Evolutionary conservation across 176 grass and related monocot species (phyloP), one percentile per base, ranked within the genome.

Genomic region (Saccharum officinarum): DNA sequence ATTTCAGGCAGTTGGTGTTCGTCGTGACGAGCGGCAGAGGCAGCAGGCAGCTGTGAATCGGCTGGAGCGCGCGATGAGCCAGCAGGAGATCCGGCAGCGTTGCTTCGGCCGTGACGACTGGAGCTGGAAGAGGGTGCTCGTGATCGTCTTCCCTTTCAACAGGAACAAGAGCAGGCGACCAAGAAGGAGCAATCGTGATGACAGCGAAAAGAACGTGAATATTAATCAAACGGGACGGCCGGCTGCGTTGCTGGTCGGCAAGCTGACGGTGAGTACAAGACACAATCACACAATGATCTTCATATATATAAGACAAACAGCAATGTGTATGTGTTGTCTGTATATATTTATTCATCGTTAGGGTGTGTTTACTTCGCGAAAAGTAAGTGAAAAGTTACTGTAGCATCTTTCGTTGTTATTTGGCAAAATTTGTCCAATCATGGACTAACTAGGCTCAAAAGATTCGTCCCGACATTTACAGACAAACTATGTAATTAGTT

Each of bases 41-140:
- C 47, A 2, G 16, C 16, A 9, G 78, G 44, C 18, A 44, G 37
- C 80, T 18, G 72, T 34, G 16, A 13, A 47, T 15, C 61, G 42
- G 11, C 65, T 71, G 3, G 65, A 78, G 73, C 65, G 80, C 22
- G 62, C 60, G 60, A 73, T 37, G 60, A 88, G 86, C 16, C 39
- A 33, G 70, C 86, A 30, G 86, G 30, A 77, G 80, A 36, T 82
- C 22, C 82, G 40, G 50, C 73, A 50, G 15, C 23, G 80, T 2
- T 88, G 86, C 80, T 39, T 77, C 30, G 86, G 79, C 22, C 26
- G 38, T 5, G 75, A 16, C 72, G 68, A 23, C 15, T 88, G 86
- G 80, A 88, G 54, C 86, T 88, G 86, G 86, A 88, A 88, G 80
- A 88, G 31, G 72, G 50, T 77, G 50, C 31, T 83, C 73, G 6